These are phyloP conservation scores for Kwoniella pini DNA, from an alignment of 768 basidiomycete genomes.

Conservation along the genomic window DNA sequence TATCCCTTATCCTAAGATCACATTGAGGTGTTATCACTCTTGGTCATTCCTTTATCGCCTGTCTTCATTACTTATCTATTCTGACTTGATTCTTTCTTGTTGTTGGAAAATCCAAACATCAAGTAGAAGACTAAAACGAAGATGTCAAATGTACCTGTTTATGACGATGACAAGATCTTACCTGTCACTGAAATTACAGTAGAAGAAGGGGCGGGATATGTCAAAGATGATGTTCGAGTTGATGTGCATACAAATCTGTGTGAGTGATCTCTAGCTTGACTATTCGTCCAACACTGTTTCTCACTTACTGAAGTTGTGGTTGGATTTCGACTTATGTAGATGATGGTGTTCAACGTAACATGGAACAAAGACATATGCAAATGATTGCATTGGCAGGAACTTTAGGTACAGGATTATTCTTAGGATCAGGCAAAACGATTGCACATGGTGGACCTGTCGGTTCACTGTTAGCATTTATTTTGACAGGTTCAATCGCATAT, in stretches of 20 bases:
- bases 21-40: too few species aligned
- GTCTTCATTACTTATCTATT: too few species aligned
- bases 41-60: too few species aligned
- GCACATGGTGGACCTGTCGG: slow-evolving; percentile 37
- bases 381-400: slow-evolving; percentile 39
- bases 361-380: slow-evolving; percentile 42
- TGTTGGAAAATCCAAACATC: too few species aligned
- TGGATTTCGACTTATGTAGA: slow-evolving; percentile 9
- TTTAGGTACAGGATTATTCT: slow-evolving; percentile 28
- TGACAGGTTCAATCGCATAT: slow-evolving; percentile 31
- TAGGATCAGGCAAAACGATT: slow-evolving; percentile 34
- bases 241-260: slow-evolving; percentile 37
- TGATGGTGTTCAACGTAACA: slow-evolving; percentile 69
- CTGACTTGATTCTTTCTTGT: too few species aligned
- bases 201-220: neutral
- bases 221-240: slow-evolving; percentile 24
- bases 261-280: too few species aligned
- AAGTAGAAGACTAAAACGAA: too few species aligned
- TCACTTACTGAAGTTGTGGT: too few species aligned
- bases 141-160: neutral
- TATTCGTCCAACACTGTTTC: too few species aligned
- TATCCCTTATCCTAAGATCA: too few species aligned
- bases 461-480: slow-evolving; percentile 26
- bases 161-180: slow-evolving; percentile 14
- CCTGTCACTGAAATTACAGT: slow-evolving; percentile 2